A percentile compares a stretch with the other conserved stretches of the same genome.
These are phyloP conservation scores for Metarhizium brunneum DNA, from an alignment of 2,329 filamentous ascomycete species.

Conservation along the genomic window DNA sequence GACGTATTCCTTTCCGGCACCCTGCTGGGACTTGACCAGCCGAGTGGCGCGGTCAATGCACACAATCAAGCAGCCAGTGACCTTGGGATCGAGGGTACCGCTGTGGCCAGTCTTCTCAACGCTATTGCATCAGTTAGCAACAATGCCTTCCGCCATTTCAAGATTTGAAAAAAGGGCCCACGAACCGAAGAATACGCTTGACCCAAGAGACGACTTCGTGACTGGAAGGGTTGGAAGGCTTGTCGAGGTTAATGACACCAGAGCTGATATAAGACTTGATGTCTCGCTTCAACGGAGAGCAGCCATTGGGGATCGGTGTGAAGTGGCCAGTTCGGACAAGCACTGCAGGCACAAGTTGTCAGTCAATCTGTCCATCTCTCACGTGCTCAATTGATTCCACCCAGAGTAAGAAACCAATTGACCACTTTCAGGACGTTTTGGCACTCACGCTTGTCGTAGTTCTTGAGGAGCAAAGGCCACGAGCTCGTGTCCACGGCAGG, in stretches of 20 bases:
- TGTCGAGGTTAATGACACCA: constrained; percentile 86
- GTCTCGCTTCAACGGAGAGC: constrained; percentile 84
- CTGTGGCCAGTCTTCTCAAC: constrained; percentile 94
- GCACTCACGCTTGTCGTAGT: constrained; percentile 80
- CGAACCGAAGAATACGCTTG: constrained; percentile 87
- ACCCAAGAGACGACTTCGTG: constrained; percentile 99
- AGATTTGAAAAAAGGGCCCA: constrained; percentile 5
- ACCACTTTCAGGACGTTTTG: not conserved
- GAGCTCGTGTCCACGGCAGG: constrained; percentile 75
- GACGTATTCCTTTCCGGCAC: constrained; percentile 98
- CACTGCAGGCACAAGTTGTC: constrained; percentile 40
- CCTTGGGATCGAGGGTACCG: constrained; percentile 95
- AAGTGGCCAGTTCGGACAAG: constrained; percentile 92
- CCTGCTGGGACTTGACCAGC: constrained; percentile 97
- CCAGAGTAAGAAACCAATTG: not conserved
- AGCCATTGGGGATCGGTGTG: constrained; percentile 90
- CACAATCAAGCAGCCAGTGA: constrained; percentile 90
- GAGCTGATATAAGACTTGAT: constrained; percentile 95
- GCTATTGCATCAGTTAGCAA: constrained; percentile 14
- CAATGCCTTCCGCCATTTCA: not conserved
- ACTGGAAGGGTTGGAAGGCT: constrained; percentile 89
- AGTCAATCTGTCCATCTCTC: constrained; percentile 2
- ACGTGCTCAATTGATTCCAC: not conserved
- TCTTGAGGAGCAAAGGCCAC: constrained; percentile 92
- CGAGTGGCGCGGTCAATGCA: constrained; percentile 95